Conservation (phyloP, 2,329 filamentous ascomycete species). For the Trichoderma sp. region DNA sequence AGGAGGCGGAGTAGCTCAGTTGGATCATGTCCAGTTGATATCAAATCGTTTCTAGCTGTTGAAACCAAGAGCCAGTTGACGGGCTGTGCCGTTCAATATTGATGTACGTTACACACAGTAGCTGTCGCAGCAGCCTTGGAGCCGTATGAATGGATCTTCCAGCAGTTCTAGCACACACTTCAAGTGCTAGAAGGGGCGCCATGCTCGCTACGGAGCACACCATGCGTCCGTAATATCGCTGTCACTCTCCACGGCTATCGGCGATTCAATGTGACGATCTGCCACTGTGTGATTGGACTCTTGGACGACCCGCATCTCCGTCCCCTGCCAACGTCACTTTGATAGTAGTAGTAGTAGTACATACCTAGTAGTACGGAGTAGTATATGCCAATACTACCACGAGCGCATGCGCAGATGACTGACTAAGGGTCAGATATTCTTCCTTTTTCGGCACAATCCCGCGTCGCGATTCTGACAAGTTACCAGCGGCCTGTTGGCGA, state of each 20-base stretch:
- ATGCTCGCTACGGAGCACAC: too few species aligned
- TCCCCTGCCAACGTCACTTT: not conserved
- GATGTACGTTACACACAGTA: too few species aligned
- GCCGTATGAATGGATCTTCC: not conserved
- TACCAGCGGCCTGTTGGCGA: not conserved
- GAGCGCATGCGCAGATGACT: not conserved
- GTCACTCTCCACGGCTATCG: not conserved
- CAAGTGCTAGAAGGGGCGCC: not conserved
- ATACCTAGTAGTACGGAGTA: too few species aligned
- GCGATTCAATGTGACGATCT: not conserved
- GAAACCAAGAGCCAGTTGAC: not conserved
- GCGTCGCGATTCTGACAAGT: not conserved
- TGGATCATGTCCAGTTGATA: not conserved
- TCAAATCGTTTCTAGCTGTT: not conserved
- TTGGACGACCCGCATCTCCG: not conserved
- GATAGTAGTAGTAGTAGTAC: too few species aligned
- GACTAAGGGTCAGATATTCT: not conserved
- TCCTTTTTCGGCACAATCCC: not conserved
- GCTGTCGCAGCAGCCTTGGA: not conserved
- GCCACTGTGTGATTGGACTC: not conserved
- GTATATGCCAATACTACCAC: not conserved
- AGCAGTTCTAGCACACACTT: not conserved
- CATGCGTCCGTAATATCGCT: too few species aligned
- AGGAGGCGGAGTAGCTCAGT: not conserved
- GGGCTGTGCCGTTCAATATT: conserved; percentile 11